phyloP scores from a whole-genome alignment of 2,329 filamentous ascomycete genomes.

The Hortaea werneckii region DNA sequence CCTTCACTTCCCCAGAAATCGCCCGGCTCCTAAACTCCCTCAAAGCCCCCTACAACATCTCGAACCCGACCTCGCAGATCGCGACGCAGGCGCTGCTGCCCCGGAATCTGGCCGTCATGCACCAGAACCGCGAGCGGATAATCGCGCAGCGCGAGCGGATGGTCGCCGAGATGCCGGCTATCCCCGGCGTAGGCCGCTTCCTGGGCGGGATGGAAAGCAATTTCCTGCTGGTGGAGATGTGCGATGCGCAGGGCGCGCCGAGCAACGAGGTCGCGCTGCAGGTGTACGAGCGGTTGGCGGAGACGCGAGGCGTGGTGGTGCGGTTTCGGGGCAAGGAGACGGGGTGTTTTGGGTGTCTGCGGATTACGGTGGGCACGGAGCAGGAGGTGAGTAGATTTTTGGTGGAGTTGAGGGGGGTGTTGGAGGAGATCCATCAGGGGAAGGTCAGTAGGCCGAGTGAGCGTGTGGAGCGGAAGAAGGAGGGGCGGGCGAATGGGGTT shows the following conservation, averaged over 20 bases:
- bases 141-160: constrained; percentile 68
- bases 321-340: constrained; percentile 87
- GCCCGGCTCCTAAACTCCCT: constrained; percentile 77
- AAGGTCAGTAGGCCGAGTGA: constrained; percentile 17
- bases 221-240: constrained; percentile 82
- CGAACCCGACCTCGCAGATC: constrained; percentile 74
- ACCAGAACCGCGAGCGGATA: constrained; percentile 56
- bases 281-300: constrained; percentile 76
- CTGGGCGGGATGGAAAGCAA: constrained; percentile 74
- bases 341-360: constrained; percentile 77
- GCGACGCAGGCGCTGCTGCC: constrained; percentile 62
- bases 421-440: constrained; percentile 39
- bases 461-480: constrained; percentile 34
- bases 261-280: constrained; percentile 69
- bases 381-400: constrained; percentile 73
- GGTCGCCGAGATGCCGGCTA: constrained; percentile 58
- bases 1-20: constrained; percentile 66
- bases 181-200: constrained; percentile 71
- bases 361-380: constrained; percentile 88
- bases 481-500: constrained; percentile 40
- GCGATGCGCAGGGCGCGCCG: constrained; percentile 60
- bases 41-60: constrained; percentile 94
- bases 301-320: constrained; percentile 81
- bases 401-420: constrained; percentile 48
- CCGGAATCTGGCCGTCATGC: constrained; percentile 64